Conservation (phyloP, 371 early-diverging fungal genomes). For the Lichtheimia ornata region DNA sequence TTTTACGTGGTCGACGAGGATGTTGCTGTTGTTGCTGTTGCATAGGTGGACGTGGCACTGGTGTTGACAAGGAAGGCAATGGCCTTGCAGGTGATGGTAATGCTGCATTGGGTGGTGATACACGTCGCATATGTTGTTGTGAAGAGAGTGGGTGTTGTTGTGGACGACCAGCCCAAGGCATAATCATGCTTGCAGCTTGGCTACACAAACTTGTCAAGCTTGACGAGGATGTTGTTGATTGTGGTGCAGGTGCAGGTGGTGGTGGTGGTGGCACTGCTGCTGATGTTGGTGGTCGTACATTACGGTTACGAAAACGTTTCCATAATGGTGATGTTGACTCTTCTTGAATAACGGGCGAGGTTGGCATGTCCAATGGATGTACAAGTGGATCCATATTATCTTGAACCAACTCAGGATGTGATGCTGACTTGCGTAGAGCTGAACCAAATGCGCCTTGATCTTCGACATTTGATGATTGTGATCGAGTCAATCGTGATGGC, state of each 20-base stretch:
- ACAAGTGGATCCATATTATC: slow-evolving; percentile 2
- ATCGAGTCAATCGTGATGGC: slow-evolving; percentile 10
- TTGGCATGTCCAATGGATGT: slow-evolving; percentile 8
- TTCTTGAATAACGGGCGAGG: slow-evolving; percentile 2
- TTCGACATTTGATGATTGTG: slow-evolving; percentile 8
- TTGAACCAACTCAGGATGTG: slow-evolving; percentile 5
- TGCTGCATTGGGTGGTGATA: slow-evolving; percentile 6
- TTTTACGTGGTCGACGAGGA: no score
- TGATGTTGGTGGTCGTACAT: slow-evolving; percentile 1
- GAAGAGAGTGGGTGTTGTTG: neutral
- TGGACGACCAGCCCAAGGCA: slow-evolving; percentile 13
- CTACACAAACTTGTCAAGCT: slow-evolving; percentile 17
- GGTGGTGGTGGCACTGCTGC: neutral
- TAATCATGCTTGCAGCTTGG: slow-evolving; percentile 19
- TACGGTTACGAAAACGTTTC: slow-evolving; percentile 6
- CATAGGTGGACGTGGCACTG: neutral
- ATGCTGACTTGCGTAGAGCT: slow-evolving; percentile 6
- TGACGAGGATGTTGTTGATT: slow-evolving; percentile 8
- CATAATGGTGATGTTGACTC: slow-evolving; percentile 12
- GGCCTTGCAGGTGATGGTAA: neutral
- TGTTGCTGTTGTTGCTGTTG: neutral
- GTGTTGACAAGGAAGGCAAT: neutral
- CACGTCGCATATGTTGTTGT: neutral
- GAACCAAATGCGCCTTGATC: slow-evolving; percentile 1
- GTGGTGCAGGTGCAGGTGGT: slow-evolving; percentile 2